phyloP scores from a whole-genome alignment of 2,329 filamentous ascomycete species.

The Sodiomyces alkalinus region DNA sequence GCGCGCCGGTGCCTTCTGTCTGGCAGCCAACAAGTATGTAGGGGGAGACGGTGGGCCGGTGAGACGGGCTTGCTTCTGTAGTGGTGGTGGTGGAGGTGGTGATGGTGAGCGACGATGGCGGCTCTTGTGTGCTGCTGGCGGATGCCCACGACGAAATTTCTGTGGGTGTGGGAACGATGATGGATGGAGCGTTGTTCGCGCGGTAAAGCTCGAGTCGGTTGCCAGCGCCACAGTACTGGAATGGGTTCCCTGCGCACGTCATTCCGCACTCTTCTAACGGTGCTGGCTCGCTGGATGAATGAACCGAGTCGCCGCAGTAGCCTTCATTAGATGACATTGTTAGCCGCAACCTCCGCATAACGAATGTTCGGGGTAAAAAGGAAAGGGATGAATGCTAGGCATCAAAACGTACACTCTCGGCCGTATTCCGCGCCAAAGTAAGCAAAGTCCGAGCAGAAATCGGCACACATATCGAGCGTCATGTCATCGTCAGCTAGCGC shows the following conservation, averaged over 20 bases:
- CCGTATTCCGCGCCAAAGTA: conserved; percentile 23
- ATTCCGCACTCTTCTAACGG: conserved; percentile 20
- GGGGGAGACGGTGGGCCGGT: conserved; percentile 14
- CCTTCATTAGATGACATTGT: conserved; percentile 10
- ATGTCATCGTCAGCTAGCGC: conserved; percentile 17
- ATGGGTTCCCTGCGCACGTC: conserved; percentile 18
- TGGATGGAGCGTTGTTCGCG: conserved; percentile 3
- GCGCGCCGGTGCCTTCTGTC: conserved; percentile 18
- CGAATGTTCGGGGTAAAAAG: not conserved
- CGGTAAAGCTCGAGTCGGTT: conserved; percentile 21
- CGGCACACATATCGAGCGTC: conserved; percentile 22
- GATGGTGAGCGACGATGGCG: conserved; percentile 3
- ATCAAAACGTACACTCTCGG: conserved; percentile 19
- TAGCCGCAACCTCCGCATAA: too few relatives aligned
- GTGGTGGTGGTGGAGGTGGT: conserved; percentile 1
- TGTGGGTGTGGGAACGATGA: not conserved
- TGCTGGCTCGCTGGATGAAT: conserved; percentile 15
- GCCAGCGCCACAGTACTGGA: conserved; percentile 22
- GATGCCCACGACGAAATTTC: not conserved
- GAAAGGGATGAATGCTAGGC: too few relatives aligned
- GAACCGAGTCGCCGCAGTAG: conserved; percentile 23
- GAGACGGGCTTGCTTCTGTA: conserved; percentile 6
- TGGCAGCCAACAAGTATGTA: conserved; percentile 25
- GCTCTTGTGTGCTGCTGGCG: too few relatives aligned
- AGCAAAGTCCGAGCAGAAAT: conserved; percentile 17